Evolutionary conservation across 1,284 basidiomycete genomes (phyloP).

Genomic region (Sanguinoderma infundibulare): DNA sequence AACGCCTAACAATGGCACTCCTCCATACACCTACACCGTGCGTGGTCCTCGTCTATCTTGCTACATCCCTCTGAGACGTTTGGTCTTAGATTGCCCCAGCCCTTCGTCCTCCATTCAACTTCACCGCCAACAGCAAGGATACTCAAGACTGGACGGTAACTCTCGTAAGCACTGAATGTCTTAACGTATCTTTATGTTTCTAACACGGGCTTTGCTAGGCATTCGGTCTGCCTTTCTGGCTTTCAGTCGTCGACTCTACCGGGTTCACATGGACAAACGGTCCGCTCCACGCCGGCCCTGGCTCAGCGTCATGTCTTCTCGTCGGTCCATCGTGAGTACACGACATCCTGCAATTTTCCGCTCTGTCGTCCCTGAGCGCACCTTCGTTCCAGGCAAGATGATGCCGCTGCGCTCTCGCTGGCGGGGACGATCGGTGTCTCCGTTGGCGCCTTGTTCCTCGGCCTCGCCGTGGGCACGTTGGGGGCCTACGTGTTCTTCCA

Average conservation of each 20-base stretch:
- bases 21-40: slow-evolving; percentile 62
- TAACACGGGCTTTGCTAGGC: slow-evolving; percentile 32
- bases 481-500: slow-evolving; percentile 37
- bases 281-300: slow-evolving; percentile 53
- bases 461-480: slow-evolving; percentile 43
- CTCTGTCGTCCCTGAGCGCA: neutral
- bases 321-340: neutral
- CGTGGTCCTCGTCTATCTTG: slow-evolving; percentile 1
- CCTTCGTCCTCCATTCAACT: slow-evolving; percentile 61
- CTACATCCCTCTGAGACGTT: neutral
- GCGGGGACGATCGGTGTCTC: slow-evolving; percentile 44
- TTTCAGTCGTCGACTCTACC: slow-evolving; percentile 54
- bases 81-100: slow-evolving; percentile 55
- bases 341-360: too few species aligned
- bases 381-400: neutral
- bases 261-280: slow-evolving; percentile 60
- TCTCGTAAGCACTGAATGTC: slow-evolving; percentile 36
- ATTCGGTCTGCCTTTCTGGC: slow-evolving; percentile 59
- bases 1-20: slow-evolving; percentile 57
- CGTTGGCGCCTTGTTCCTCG: slow-evolving; percentile 48
- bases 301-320: slow-evolving; percentile 40
- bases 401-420: slow-evolving; percentile 18
- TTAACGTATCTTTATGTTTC: neutral
- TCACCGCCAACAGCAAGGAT: slow-evolving; percentile 45
- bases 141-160: slow-evolving; percentile 62